phyloP scores from a whole-genome alignment of 2,329 filamentous ascomycete genomes.

The Xylaria multiplex region DNA sequence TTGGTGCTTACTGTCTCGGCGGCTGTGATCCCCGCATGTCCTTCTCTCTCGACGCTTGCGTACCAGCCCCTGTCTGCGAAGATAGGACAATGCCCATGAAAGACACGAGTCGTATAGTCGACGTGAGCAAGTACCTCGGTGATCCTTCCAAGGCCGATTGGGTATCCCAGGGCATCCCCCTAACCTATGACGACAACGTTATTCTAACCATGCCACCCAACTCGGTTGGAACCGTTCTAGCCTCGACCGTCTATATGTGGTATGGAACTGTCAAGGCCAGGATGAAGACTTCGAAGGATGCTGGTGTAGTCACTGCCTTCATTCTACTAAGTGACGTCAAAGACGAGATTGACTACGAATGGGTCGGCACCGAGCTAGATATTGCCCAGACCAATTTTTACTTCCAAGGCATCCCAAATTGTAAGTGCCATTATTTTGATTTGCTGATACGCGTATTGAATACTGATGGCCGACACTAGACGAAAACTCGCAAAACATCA shows the following conservation, averaged over 20 bases:
- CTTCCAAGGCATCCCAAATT: slow-evolving; percentile 91
- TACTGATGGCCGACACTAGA: slow-evolving; percentile 61
- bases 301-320: slow-evolving; percentile 95
- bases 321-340: slow-evolving; percentile 95
- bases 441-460: background rate
- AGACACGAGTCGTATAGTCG: slow-evolving; percentile 72
- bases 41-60: slow-evolving; percentile 83
- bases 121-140: slow-evolving; percentile 86
- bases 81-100: slow-evolving; percentile 78
- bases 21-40: slow-evolving; percentile 93
- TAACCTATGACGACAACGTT: slow-evolving; percentile 73
- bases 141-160: slow-evolving; percentile 83
- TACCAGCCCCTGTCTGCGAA: slow-evolving; percentile 84
- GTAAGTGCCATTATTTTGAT: slow-evolving; percentile 62
- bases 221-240: slow-evolving; percentile 87
- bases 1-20: slow-evolving; percentile 93
- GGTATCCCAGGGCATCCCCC: slow-evolving; percentile 84
- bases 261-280: slow-evolving; percentile 91
- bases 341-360: slow-evolving; percentile 99
- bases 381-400: slow-evolving; percentile 95
- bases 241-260: slow-evolving; percentile 90
- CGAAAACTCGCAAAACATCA: slow-evolving; percentile 77
- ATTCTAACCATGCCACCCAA: slow-evolving; percentile 89
- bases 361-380: slow-evolving; percentile 80
- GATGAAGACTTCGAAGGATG: slow-evolving; percentile 84